phyloP scores from a whole-genome alignment of 2,329 filamentous ascomycete genomes.

The Fusarium sororula region DNA sequence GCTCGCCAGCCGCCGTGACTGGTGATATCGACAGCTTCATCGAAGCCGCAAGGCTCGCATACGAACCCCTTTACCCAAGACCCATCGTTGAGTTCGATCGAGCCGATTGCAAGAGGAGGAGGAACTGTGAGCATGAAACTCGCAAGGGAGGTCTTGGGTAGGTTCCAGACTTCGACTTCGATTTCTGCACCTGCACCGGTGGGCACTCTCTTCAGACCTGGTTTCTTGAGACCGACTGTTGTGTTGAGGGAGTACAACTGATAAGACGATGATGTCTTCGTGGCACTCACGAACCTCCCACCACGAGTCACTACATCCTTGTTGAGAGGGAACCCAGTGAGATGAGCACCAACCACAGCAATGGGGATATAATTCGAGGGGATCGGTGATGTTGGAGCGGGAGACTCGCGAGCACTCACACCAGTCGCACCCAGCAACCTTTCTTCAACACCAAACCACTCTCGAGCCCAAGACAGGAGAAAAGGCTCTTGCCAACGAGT shows the following conservation, averaged over 20 bases:
- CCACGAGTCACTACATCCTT: constrained; percentile 46
- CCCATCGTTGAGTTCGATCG: constrained; percentile 47
- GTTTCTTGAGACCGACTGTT: constrained; percentile 37
- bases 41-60: constrained; percentile 48
- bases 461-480: constrained; percentile 42
- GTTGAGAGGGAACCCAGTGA: constrained; percentile 48
- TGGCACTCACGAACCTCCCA: constrained; percentile 35
- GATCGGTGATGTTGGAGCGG: background rate
- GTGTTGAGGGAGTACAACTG: constrained; percentile 43
- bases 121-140: constrained; percentile 47
- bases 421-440: constrained; percentile 44
- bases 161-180: constrained; percentile 49
- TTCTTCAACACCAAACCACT: constrained; percentile 39
- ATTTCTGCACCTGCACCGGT: constrained; percentile 40
- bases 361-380: constrained; percentile 23
- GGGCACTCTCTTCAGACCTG: constrained; percentile 45
- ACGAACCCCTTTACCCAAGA: constrained; percentile 50
- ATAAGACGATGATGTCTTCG: constrained; percentile 46
- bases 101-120: constrained; percentile 48
- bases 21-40: constrained; percentile 46
- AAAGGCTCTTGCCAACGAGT: constrained; percentile 48
- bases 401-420: constrained; percentile 9
- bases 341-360: constrained; percentile 50
- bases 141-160: constrained; percentile 43
- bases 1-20: constrained; percentile 45